Evolutionary conservation across 176 grass and related monocot species (phyloP).

Genomic region (barley (Hordeum vulgare)): MorexV3_pseudomolecules_assembly NC_058522.1:523900765-523901264

Average conservation of each 20-base stretch:
- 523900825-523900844: neutral
- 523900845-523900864: neutral
- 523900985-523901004: neutral
- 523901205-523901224: neutral
- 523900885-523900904: too few species aligned
- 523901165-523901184: too few species aligned
- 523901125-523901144: too few species aligned
- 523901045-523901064: too few species aligned
- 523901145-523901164: too few species aligned
- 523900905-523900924: too few species aligned
- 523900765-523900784: too few species aligned
- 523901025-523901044: too few species aligned
- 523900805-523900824: neutral
- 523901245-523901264: too few species aligned
- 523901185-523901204: neutral
- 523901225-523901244: neutral
- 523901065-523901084: too few species aligned
- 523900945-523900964: neutral
- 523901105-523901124: too few species aligned
- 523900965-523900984: neutral
- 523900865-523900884: neutral
- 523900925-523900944: neutral
- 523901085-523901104: too few species aligned
- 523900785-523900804: neutral
- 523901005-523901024: neutral